phyloP scores from a whole-genome alignment of 345 rosid species.

The Hevea brasiliensis region DNA sequence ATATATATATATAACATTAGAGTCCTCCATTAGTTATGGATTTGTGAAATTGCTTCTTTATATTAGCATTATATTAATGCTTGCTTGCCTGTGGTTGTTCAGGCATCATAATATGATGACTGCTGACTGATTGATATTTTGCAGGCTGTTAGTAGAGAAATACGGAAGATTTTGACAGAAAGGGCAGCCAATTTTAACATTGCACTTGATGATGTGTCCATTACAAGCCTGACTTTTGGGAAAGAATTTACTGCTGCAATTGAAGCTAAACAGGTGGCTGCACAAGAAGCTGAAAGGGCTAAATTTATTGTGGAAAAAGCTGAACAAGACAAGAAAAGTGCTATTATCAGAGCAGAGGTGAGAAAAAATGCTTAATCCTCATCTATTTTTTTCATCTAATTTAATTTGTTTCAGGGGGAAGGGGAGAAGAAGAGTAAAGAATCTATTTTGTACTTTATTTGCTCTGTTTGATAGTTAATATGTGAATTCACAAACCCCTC shows the following conservation, averaged over 20 bases:
- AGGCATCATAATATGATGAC: background rate
- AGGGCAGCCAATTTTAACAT: constrained; percentile 72
- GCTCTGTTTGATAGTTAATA: background rate
- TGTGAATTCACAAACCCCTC: background rate
- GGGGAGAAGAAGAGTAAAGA: too few species aligned
- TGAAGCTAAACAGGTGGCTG: constrained; percentile 93
- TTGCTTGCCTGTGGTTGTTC: background rate
- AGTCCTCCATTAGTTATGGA: background rate
- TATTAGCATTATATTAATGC: background rate
- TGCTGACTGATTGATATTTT: too few species aligned
- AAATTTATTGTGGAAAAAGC: constrained; percentile 95
- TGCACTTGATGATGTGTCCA: constrained; percentile 88
- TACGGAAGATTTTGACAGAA: constrained; percentile 80
- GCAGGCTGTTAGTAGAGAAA: constrained; percentile 82
- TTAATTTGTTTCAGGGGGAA: too few species aligned
- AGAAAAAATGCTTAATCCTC: background rate
- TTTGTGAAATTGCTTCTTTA: background rate
- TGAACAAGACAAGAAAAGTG: constrained; percentile 90
- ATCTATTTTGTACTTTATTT: too few species aligned
- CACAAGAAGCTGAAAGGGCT: constrained; percentile 94
- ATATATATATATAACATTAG: too few species aligned
- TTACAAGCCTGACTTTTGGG: constrained; percentile 81
- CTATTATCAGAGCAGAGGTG: constrained; percentile 89
- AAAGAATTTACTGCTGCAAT: constrained; percentile 94
- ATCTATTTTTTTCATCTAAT: background rate